A percentile compares a stretch with the other conserved stretches of the same genome.
Evolutionary conservation across 352 stramenopile species (phyloP).

Genomic region (Globisporangium abappressorium): DNA sequence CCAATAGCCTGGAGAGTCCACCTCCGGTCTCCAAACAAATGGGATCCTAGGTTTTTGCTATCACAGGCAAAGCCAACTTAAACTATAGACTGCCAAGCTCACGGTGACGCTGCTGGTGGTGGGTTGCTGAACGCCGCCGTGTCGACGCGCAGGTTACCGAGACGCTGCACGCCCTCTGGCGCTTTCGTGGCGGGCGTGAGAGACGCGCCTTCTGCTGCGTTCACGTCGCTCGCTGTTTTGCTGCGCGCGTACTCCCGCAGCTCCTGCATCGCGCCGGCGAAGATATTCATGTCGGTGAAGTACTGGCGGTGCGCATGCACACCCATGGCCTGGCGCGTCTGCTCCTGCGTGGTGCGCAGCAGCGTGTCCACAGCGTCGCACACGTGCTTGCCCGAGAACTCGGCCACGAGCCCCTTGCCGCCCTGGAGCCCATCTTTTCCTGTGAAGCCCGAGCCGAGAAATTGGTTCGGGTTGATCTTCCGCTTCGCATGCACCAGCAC

Average conservation of each 20-base stretch:
- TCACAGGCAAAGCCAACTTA: not conserved
- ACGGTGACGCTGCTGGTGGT: not conserved
- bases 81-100: not conserved
- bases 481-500: not conserved
- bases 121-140: constrained; percentile 3
- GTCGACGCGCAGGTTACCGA: constrained; percentile 5
- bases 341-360: constrained; percentile 10
- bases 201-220: not conserved
- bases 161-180: constrained; percentile 10
- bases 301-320: constrained; percentile 11
- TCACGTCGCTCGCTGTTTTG: not conserved
- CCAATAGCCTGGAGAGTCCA: too few species aligned
- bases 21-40: not conserved
- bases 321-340: constrained; percentile 10
- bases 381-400: constrained; percentile 10
- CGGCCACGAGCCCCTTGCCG: constrained; percentile 8
- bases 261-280: constrained; percentile 4
- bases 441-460: constrained; percentile 22
- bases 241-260: constrained; percentile 3
- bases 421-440: constrained; percentile 7
- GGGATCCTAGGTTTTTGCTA: not conserved
- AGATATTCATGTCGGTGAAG: constrained; percentile 13
- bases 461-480: constrained; percentile 24
- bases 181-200: not conserved
- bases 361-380: constrained; percentile 13